A percentile compares a stretch with the other conserved stretches of the same genome.
Conservation (phyloP, 1,139 yeast species). For the Kodamaea suecica region DNA sequence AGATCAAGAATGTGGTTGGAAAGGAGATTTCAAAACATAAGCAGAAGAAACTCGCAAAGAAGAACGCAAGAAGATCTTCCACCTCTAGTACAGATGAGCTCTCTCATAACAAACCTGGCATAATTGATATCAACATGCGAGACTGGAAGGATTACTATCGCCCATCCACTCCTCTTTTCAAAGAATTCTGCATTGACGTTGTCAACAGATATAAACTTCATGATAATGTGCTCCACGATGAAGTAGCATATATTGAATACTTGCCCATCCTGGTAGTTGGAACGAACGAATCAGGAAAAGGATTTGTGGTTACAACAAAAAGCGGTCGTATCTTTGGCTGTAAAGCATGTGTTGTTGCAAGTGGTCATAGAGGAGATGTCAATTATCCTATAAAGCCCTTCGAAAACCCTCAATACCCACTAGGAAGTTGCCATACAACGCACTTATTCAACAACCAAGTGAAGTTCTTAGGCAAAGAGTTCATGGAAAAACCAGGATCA, state of each 20-base stretch:
- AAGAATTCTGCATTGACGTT: constrained; percentile 38
- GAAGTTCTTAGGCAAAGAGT: constrained; percentile 21
- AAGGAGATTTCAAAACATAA: constrained; percentile 46
- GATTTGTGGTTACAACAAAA: constrained; percentile 28
- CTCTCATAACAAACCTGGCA: constrained; percentile 31
- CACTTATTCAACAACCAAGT: constrained; percentile 34
- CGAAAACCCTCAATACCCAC: constrained; percentile 20
- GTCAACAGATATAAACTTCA: constrained; percentile 32
- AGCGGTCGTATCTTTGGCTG: constrained; percentile 31
- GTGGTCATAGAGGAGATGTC: constrained; percentile 41
- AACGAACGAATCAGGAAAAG: constrained; percentile 24
- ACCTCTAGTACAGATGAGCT: constrained; percentile 6
- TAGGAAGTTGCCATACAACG: constrained; percentile 43
- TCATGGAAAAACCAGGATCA: constrained; percentile 15
- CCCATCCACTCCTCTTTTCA: constrained; percentile 41
- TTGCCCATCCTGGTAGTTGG: constrained; percentile 24
- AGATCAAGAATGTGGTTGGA: constrained; percentile 47
- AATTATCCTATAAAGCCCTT: constrained; percentile 35
- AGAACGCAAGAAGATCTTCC: constrained; percentile 16
- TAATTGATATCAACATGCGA: constrained; percentile 43
- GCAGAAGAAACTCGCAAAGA: constrained; percentile 30
- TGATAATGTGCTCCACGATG: constrained; percentile 31
- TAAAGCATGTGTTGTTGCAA: constrained; percentile 37
- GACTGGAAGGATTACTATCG: constrained; percentile 48
- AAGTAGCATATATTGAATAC: constrained; percentile 34